phyloP scores from a whole-genome alignment of 495 filamentous ascomycete species.

The Hypoxylon crocopeplum region DNA sequence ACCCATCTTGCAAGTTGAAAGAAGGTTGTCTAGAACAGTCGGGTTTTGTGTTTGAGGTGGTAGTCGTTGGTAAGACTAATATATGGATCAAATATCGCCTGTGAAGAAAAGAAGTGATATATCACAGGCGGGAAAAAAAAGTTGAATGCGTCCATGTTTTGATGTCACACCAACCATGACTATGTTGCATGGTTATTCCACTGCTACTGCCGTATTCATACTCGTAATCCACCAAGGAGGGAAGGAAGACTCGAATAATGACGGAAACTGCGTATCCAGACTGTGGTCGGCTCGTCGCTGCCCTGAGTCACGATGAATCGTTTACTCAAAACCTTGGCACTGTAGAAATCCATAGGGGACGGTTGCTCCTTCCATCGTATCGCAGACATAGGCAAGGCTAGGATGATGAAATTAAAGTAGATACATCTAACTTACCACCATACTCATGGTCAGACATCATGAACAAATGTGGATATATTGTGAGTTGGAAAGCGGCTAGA shows the following conservation, averaged over 20 bases:
- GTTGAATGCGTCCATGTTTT: too few relatives aligned
- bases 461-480: constrained; percentile 34
- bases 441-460: constrained; percentile 93
- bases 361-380: background rate
- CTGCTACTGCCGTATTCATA: constrained; percentile 6
- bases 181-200: background rate
- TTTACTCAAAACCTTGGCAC: background rate
- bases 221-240: background rate
- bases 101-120: too few relatives aligned
- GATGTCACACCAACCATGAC: too few relatives aligned
- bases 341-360: background rate
- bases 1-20: constrained; percentile 13
- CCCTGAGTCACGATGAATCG: background rate
- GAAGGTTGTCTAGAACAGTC: background rate
- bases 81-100: too few relatives aligned
- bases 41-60: background rate
- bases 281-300: background rate
- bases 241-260: background rate
- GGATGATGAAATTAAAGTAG: constrained; percentile 31
- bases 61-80: background rate
- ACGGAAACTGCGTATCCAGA: background rate
- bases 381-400: background rate
- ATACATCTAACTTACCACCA: constrained; percentile 61
- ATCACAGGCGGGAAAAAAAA: too few relatives aligned
- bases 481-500: too few relatives aligned